Evolutionary conservation across 2,329 filamentous ascomycete species (phyloP), one percentile per base, ranked within the genome.

Genomic region (Trichoderma sp.): DNA sequence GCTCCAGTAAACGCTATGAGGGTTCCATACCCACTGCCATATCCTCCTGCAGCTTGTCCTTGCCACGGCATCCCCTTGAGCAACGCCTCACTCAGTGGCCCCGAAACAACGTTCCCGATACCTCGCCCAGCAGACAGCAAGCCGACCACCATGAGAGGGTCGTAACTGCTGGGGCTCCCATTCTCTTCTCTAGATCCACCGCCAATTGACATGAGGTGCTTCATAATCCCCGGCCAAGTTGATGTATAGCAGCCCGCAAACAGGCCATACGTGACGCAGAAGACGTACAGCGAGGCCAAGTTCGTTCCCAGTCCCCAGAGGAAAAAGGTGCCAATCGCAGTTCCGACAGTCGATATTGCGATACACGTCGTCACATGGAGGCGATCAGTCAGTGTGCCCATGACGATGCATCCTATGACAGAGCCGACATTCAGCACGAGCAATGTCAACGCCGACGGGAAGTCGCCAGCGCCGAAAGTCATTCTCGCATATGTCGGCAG

Each of bases 201-300:
- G 47, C 26, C 57, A 34, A 7, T 51, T 24, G 39, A 48, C 14
- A 62, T 54, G 9, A 82, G 70, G 65, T 82, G 78, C 30, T 71
- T 75, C 81, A 83, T 83, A 68, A 85, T 79, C 0, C 85, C 85
- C 0, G 83, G 80, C 87, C 87, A 90, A 0, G 86, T 84, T 0
- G 84, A 83, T 2, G 83, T 85, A 71, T 87, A 90, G 0, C 84
- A 83, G 0, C 87, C 85, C 0, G 87, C 87, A 62, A 89, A 90
- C 68, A 90, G 79, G 0, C 88, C 88, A 70, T 88, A 90, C 5
- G 82, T 76, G 26, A 88, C 74, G 39, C 86, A 85, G 73, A 88
- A 90, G 5, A 85, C 69, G 28, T 86, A 83, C 45, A 90, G 73
- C 3, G 87, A 75, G 0, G 80, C 79, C 39, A 88, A 74, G 9